phyloP scores from a whole-genome alignment of 1,284 basidiomycete genomes.

The Marasmius tenuissimus region DNA sequence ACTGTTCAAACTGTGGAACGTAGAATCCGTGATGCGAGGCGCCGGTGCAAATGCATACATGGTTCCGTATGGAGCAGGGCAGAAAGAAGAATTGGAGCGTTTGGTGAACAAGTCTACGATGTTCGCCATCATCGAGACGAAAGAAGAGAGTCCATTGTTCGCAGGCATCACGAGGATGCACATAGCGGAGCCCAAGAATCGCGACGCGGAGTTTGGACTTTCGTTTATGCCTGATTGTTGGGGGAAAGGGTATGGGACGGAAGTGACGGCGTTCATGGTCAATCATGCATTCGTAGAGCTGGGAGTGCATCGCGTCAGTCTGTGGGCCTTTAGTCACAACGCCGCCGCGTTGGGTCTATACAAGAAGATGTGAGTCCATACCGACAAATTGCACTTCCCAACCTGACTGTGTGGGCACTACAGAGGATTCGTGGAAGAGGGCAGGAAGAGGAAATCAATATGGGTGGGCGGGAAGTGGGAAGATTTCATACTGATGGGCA shows the following conservation, averaged over 20 bases:
- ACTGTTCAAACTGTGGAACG: neutral
- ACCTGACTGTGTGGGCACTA: neutral
- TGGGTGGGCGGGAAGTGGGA: constrained; percentile 8
- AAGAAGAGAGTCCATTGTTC: neutral
- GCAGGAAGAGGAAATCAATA: constrained; percentile 5
- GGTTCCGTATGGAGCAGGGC: neutral
- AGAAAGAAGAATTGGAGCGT: neutral
- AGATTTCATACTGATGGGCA: constrained; percentile 7
- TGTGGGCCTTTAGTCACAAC: constrained; percentile 30
- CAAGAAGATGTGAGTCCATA: constrained; percentile 28
- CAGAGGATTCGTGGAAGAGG: constrained; percentile 5
- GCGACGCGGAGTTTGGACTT: constrained; percentile 31
- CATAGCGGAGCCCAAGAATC: constrained; percentile 14
- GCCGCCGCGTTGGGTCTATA: constrained; percentile 30
- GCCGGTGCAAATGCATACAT: neutral
- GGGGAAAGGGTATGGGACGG: constrained; percentile 33
- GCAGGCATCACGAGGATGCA: constrained; percentile 1
- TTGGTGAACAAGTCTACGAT: neutral
- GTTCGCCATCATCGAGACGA: constrained; percentile 1
- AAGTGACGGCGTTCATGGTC: constrained; percentile 29
- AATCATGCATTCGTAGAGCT: constrained; percentile 33
- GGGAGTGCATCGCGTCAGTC: constrained; percentile 31
- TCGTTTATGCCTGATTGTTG: constrained; percentile 29
- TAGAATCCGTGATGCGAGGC: neutral
- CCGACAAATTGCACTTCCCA: neutral